Conservation (phyloP, 371 early-diverging fungal genomes). For the Syncephalastrum monosporum region DNA sequence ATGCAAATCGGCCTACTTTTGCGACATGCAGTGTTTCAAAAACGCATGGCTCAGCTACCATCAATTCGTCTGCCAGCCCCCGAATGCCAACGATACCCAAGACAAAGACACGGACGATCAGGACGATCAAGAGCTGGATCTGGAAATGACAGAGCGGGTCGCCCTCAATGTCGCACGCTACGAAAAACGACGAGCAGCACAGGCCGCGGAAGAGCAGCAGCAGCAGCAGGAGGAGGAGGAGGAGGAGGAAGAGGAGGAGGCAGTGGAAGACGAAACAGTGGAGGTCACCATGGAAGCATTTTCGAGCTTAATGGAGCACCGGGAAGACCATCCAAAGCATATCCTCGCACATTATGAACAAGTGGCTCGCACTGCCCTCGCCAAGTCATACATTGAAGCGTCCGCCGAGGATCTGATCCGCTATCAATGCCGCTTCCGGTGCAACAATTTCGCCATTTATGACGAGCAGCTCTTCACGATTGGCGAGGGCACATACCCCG, state of each 20-base stretch:
- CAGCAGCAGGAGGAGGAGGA: slow-evolving; percentile 2
- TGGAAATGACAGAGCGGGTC: slow-evolving; percentile 46
- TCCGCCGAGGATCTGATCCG: slow-evolving; percentile 36
- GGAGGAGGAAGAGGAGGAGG: slow-evolving; percentile 10
- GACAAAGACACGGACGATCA: slow-evolving; percentile 19
- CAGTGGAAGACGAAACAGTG: slow-evolving; percentile 23
- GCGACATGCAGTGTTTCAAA: slow-evolving; percentile 43
- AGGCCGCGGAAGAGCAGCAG: slow-evolving; percentile 10
- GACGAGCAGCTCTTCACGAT: slow-evolving; percentile 66
- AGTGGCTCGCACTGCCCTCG: slow-evolving; percentile 18
- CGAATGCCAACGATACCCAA: not conserved
- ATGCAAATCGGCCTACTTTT: slow-evolving; percentile 47
- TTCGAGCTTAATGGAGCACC: slow-evolving; percentile 38
- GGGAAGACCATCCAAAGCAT: slow-evolving; percentile 21
- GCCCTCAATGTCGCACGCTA: slow-evolving; percentile 34
- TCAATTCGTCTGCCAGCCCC: slow-evolving; percentile 37
- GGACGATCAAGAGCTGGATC: slow-evolving; percentile 21
- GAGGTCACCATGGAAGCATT: slow-evolving; percentile 48
- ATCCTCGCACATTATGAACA: slow-evolving; percentile 13
- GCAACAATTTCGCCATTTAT: slow-evolving; percentile 75
- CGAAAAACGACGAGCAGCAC: slow-evolving; percentile 17
- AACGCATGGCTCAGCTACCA: slow-evolving; percentile 51
- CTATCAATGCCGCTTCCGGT: slow-evolving; percentile 63
- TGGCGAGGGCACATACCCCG: slow-evolving; percentile 79
- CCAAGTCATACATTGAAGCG: slow-evolving; percentile 26